These are phyloP conservation scores for Daedaleopsis sinensis DNA, from an alignment of 768 basidiomycete species.

Conservation along the genomic window DNA sequence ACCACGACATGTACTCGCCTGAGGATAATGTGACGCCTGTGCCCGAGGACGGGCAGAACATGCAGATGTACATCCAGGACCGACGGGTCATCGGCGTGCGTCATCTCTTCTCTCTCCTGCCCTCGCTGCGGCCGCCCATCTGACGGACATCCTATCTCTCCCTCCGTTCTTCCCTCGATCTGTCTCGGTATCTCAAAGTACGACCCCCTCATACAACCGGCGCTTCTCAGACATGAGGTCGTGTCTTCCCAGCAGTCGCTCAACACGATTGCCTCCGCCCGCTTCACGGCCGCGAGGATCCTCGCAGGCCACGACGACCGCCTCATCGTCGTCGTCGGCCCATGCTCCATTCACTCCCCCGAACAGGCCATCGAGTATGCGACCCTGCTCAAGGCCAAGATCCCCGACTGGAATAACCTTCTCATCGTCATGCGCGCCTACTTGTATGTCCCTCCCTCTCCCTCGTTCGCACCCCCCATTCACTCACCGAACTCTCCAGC, in stretches of 20 bases:
- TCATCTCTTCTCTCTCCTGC: slow-evolving; percentile 16
- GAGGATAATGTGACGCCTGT: slow-evolving; percentile 54
- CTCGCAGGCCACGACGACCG: slow-evolving; percentile 85
- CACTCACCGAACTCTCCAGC: slow-evolving; percentile 37
- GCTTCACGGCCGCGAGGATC: slow-evolving; percentile 77
- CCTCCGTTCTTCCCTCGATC: slow-evolving; percentile 1
- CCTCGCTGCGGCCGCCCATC: not conserved
- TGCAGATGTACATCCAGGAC: slow-evolving; percentile 79
- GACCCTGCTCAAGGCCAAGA: slow-evolving; percentile 66
- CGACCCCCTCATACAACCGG: slow-evolving; percentile 95
- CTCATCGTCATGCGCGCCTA: slow-evolving; percentile 96
- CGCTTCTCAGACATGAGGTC: slow-evolving; percentile 87
- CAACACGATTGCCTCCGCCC: slow-evolving; percentile 77
- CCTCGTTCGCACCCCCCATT: slow-evolving; percentile 9
- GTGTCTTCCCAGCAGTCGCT: slow-evolving; percentile 64
- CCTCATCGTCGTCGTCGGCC: slow-evolving; percentile 89
- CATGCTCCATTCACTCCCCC: slow-evolving; percentile 92
- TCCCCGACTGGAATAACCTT: slow-evolving; percentile 71
- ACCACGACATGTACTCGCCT: slow-evolving; percentile 16
- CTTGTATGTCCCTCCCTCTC: slow-evolving; percentile 65
- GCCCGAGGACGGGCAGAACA: slow-evolving; percentile 64
- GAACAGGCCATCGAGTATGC: slow-evolving; percentile 87
- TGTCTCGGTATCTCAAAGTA: slow-evolving; percentile 59
- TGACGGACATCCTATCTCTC: slow-evolving; percentile 13
- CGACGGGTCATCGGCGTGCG: slow-evolving; percentile 78